Percentiles rank a stretch among this genome's conserved stretches.
Evolutionary conservation across 108 stramenopile species (phyloP).

Genomic region (Fragilaria crotonensis): DNA sequence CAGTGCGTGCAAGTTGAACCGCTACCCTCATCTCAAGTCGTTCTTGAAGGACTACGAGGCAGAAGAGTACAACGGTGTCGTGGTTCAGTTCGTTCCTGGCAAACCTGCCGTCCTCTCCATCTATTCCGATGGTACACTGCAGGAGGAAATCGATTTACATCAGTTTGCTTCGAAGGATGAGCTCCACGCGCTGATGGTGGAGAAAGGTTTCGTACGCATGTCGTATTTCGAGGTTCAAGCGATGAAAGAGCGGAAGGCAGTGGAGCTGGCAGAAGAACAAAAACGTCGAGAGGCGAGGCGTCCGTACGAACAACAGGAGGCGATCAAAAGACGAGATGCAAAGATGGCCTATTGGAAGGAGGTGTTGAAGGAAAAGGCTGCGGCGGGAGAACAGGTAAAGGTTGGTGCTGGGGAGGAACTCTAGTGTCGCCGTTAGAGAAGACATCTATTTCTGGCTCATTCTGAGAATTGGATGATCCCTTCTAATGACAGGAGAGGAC

Average conservation of each 20-base stretch:
- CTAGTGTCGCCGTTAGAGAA: too few species aligned
- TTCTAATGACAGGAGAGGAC: too few species aligned
- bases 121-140: constrained; percentile 26
- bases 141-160: constrained; percentile 39
- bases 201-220: constrained; percentile 45
- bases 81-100: constrained; percentile 42
- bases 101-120: constrained; percentile 38
- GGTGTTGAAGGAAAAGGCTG: too few species aligned
- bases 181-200: constrained; percentile 48
- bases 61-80: constrained; percentile 39
- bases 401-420: too few species aligned
- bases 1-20: constrained; percentile 49
- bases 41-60: constrained; percentile 49
- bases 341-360: too few species aligned
- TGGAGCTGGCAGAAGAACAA: neutral
- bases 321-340: neutral
- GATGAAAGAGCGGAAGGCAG: constrained; percentile 1
- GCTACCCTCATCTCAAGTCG: constrained; percentile 38
- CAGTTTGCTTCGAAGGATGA: constrained; percentile 50
- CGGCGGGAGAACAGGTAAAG: too few species aligned
- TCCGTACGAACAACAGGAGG: neutral
- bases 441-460: too few species aligned
- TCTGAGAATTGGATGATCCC: too few species aligned
- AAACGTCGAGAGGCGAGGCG: neutral
- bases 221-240: neutral